Conservation (phyloP, 2,329 filamentous ascomycete species). For the Huntiella abstrusa region DNA sequence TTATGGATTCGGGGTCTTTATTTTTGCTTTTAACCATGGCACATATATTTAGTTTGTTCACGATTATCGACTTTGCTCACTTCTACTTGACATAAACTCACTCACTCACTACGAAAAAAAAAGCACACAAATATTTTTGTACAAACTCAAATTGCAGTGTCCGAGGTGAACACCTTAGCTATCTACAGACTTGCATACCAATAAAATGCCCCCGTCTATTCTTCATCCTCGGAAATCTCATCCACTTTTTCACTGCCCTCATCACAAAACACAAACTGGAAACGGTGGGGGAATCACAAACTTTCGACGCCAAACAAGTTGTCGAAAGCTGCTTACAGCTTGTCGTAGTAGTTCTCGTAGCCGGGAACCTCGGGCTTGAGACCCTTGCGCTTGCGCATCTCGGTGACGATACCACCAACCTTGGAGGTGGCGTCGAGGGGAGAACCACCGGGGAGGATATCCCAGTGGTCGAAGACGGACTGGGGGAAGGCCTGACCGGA, state of each 20-base stretch:
- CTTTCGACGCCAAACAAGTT: slow-evolving; percentile 1
- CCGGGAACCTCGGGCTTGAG: slow-evolving; percentile 89
- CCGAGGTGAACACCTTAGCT: slow-evolving; percentile 10
- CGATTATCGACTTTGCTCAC: no score
- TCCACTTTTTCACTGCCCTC: slow-evolving; percentile 11
- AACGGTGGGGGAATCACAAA: slow-evolving; percentile 10
- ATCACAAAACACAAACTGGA: slow-evolving; percentile 6
- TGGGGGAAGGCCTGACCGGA: slow-evolving; percentile 98
- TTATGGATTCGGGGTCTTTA: not conserved
- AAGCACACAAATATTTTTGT: not conserved
- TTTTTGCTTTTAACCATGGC: not conserved
- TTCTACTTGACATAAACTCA: no score
- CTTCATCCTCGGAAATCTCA: slow-evolving; percentile 11
- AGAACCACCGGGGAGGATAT: slow-evolving; percentile 84
- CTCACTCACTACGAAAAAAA: not conserved
- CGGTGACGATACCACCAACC: slow-evolving; percentile 64
- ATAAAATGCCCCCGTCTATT: slow-evolving; percentile 5
- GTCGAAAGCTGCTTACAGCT: slow-evolving; percentile 10
- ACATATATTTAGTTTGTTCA: no score
- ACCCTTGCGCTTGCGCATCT: slow-evolving; percentile 99
- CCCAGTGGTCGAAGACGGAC: slow-evolving; percentile 98
- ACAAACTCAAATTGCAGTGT: slow-evolving; percentile 9
- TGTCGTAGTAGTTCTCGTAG: slow-evolving; percentile 49
- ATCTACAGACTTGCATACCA: slow-evolving; percentile 9
- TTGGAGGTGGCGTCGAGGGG: slow-evolving; percentile 67